phyloP scores from a whole-genome alignment of 768 basidiomycete species.

The Boletus reticuloceps region DNA sequence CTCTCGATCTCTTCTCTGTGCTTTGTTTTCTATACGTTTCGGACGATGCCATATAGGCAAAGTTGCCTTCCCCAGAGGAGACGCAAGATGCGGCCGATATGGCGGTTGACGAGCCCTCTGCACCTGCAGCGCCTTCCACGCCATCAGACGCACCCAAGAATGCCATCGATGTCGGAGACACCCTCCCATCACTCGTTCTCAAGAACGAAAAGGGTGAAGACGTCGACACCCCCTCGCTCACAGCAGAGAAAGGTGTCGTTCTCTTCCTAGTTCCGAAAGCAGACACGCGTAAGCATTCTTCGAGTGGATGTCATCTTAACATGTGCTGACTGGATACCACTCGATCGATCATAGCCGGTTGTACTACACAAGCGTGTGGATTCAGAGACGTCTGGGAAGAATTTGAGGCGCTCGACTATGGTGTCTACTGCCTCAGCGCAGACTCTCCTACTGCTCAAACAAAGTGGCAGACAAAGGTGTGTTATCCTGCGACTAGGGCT shows the following conservation, averaged over 20 bases:
- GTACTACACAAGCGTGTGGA: conserved; percentile 90
- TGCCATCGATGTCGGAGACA: conserved; percentile 67
- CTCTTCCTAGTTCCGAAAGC: conserved; percentile 84
- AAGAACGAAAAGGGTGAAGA: conserved; percentile 87
- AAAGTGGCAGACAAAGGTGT: conserved; percentile 86
- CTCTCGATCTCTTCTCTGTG: neutral
- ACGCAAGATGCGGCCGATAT: neutral
- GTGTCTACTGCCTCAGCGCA: conserved; percentile 81
- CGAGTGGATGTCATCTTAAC: neutral
- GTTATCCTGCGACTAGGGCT: conserved; percentile 8
- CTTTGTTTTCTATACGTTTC: neutral
- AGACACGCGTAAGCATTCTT: conserved; percentile 64
- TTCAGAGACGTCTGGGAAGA: conserved; percentile 83
- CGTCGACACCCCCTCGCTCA: conserved; percentile 60
- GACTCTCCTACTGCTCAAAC: conserved; percentile 71
- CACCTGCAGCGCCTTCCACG: neutral
- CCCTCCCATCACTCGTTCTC: conserved; percentile 67
- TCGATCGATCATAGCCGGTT: conserved; percentile 57
- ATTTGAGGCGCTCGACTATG: conserved; percentile 61
- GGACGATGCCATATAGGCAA: conserved; percentile 8
- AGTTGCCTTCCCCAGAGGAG: conserved; percentile 16
- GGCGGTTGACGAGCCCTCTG: conserved; percentile 1
- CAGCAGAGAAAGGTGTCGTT: conserved; percentile 71
- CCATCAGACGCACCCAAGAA: conserved; percentile 3
- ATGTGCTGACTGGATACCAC: neutral